Percentiles rank a stretch among this genome's conserved stretches.
Conservation (phyloP, 176 grass and related monocot genomes). For the Oryza meridionalis region DNA sequence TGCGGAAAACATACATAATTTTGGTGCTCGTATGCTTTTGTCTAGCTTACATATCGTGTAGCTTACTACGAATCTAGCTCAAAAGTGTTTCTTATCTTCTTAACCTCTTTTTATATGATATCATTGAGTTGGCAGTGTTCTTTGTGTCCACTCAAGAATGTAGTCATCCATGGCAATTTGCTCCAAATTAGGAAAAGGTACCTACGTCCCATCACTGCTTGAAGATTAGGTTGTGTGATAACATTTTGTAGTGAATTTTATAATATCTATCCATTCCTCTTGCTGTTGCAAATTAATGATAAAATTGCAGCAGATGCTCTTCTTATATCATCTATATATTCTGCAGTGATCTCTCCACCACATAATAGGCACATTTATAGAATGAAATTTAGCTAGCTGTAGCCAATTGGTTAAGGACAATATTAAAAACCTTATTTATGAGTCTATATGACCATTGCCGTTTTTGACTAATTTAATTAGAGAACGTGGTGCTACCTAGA, state of each 20-base stretch:
- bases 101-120: neutral
- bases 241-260: neutral
- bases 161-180: constrained; percentile 14
- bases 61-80: neutral
- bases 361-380: neutral
- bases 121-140: neutral
- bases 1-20: neutral
- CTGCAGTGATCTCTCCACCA: neutral
- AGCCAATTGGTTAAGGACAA: neutral
- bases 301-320: neutral
- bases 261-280: neutral
- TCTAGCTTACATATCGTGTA: neutral
- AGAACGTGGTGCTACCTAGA: neutral
- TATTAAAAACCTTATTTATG: neutral
- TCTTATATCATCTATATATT: neutral
- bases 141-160: neutral
- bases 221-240: neutral
- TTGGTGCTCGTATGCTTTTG: neutral
- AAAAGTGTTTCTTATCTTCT: neutral
- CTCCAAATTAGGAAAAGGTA: neutral
- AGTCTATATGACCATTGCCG: neutral
- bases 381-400: neutral
- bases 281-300: neutral
- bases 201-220: neutral
- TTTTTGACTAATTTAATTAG: neutral